phyloP scores from a whole-genome alignment of 2,329 filamentous ascomycete species.

The Pyricularia sp. region DNA sequence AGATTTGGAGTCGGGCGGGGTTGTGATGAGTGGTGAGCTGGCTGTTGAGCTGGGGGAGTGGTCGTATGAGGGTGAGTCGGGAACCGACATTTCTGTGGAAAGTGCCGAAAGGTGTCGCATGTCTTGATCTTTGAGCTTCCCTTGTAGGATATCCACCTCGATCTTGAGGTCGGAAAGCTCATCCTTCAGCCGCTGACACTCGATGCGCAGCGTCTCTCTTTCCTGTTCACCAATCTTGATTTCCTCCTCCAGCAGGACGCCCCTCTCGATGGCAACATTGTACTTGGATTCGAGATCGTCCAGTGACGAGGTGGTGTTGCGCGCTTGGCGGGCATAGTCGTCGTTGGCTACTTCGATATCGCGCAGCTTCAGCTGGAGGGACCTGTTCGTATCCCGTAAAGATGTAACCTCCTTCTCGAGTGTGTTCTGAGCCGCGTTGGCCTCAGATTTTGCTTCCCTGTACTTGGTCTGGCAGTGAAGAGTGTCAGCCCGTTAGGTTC shows the following conservation, averaged over 20 bases:
- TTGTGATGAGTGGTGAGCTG: conserved; percentile 83
- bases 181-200: conserved; percentile 80
- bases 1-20: conserved; percentile 66
- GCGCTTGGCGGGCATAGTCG: conserved; percentile 92
- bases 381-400: conserved; percentile 74
- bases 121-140: conserved; percentile 75
- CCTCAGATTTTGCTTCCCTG: conserved; percentile 87
- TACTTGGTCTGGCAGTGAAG: conserved; percentile 65
- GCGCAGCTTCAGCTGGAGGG: conserved; percentile 72
- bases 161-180: conserved; percentile 91
- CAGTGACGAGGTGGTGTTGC: conserved; percentile 89
- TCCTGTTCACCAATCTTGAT: conserved; percentile 88
- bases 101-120: conserved; percentile 41
- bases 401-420: conserved; percentile 95
- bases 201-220: conserved; percentile 79
- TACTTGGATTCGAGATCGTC: conserved; percentile 97
- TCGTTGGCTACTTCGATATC: conserved; percentile 98
- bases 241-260: conserved; percentile 91
- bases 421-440: conserved; percentile 70
- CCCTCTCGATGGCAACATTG: conserved; percentile 85
- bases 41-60: conserved; percentile 74
- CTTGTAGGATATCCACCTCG: conserved; percentile 86
- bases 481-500: background rate
- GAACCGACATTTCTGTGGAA: conserved; percentile 52
- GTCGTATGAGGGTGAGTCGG: conserved; percentile 65